Percentiles rank a stretch among this genome's conserved stretches.
Evolutionary conservation across 2,329 filamentous ascomycete genomes (phyloP).

Genomic region (Ceratocystis ficicola): DNA sequence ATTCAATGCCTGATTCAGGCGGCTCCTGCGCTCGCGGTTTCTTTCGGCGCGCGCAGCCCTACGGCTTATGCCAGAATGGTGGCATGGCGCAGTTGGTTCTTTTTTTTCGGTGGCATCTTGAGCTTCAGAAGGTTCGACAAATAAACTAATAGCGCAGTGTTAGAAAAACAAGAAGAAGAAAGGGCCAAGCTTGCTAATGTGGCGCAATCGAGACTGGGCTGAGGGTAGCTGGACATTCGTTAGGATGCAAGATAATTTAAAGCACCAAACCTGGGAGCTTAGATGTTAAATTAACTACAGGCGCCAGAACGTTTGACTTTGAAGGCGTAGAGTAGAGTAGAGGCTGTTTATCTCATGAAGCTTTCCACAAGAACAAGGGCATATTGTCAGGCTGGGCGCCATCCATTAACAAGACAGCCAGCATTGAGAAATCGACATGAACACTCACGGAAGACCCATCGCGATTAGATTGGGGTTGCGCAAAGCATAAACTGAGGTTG

Average conservation of each 20-base stretch:
- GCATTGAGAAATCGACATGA: background rate
- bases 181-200: too few relatives aligned
- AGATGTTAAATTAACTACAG: background rate
- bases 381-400: background rate
- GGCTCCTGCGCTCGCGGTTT: background rate
- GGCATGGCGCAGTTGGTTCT: background rate
- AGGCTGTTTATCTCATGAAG: background rate
- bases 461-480: background rate
- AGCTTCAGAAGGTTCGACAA: constrained; percentile 6
- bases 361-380: background rate
- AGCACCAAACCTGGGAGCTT: background rate
- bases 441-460: constrained; percentile 10
- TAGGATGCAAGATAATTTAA: background rate
- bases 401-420: background rate
- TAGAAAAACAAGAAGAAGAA: background rate
- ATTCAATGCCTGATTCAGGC: background rate
- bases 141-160: background rate
- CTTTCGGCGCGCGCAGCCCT: background rate
- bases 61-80: background rate
- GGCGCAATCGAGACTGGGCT: background rate
- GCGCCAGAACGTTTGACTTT: background rate
- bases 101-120: constrained; percentile 1
- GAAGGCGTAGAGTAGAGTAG: background rate
- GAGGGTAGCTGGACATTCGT: background rate
- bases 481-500: background rate